These are phyloP conservation scores for Russula lepida DNA, from an alignment of 768 basidiomycete species.

Conservation along the genomic window DNA sequence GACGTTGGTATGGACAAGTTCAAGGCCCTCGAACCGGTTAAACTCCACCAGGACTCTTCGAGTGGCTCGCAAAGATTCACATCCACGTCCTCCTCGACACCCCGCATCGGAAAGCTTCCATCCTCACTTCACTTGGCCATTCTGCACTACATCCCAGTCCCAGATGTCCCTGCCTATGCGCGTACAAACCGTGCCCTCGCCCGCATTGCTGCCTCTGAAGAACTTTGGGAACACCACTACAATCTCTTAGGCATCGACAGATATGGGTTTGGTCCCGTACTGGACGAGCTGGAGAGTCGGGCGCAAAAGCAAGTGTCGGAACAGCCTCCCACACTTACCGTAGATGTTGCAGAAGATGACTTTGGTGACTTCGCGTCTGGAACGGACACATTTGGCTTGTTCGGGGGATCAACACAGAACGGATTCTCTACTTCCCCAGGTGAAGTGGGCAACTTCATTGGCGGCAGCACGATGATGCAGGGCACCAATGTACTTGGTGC, in stretches of 20 bases:
- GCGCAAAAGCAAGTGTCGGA: conserved; percentile 33
- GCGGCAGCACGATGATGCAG: conserved; percentile 28
- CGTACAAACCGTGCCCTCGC: conserved; percentile 56
- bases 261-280: conserved; percentile 36
- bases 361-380: conserved; percentile 77
- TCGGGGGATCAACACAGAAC: conserved; percentile 5
- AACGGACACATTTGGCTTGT: conserved; percentile 14
- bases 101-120: conserved; percentile 70
- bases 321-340: conserved; percentile 52
- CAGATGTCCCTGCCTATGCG: conserved; percentile 73
- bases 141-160: conserved; percentile 63
- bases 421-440: conserved; percentile 26
- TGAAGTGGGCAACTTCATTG: conserved; percentile 44
- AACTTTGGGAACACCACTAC: conserved; percentile 73
- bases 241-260: conserved; percentile 45
- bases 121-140: conserved; percentile 68
- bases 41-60: conserved; percentile 27
- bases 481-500: conserved; percentile 30
- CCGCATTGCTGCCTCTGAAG: conserved; percentile 58
- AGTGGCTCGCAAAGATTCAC: background rate
- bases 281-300: conserved; percentile 52
- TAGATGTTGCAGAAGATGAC: conserved; percentile 65
- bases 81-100: conserved; percentile 13
- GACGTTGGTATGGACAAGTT: conserved; percentile 71
- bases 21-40: conserved; percentile 65